Conservation (phyloP, 208 protist species). For the Tritrichomonas foetus region DNA sequence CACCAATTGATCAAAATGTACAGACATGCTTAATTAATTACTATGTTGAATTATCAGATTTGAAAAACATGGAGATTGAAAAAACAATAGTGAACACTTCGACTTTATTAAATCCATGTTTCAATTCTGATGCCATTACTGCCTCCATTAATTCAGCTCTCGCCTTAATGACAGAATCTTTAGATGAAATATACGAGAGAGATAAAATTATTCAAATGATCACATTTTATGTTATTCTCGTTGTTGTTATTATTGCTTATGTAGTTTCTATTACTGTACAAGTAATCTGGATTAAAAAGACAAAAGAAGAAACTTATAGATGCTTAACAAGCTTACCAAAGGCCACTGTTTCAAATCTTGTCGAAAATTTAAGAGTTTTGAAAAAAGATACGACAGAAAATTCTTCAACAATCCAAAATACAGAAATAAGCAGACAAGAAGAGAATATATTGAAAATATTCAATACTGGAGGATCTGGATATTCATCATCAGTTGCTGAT, state of each 20-base stretch:
- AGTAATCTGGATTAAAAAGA: background rate
- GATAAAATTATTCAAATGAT: background rate
- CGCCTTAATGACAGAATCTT: background rate
- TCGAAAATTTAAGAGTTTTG: background rate
- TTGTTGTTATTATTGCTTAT: background rate
- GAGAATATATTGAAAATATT: slow-evolving; percentile 12
- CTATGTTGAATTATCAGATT: no score
- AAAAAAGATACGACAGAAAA: background rate
- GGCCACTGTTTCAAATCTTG: background rate
- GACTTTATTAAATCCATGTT: no score
- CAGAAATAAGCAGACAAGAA: slow-evolving; percentile 23
- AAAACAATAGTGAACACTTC: no score
- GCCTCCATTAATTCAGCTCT: background rate
- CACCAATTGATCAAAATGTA: no score
- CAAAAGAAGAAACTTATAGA: background rate
- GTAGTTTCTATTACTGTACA: background rate
- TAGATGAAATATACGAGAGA: background rate
- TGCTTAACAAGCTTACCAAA: background rate
- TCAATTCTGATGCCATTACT: background rate
- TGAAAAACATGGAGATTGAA: no score
- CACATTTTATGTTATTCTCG: background rate
- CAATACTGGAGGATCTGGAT: background rate
- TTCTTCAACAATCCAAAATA: background rate
- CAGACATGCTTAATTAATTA: no score
- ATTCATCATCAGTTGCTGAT: no score